Conservation (phyloP, 768 basidiomycete species). For the Tubosaeta brunneosetosa region DNA sequence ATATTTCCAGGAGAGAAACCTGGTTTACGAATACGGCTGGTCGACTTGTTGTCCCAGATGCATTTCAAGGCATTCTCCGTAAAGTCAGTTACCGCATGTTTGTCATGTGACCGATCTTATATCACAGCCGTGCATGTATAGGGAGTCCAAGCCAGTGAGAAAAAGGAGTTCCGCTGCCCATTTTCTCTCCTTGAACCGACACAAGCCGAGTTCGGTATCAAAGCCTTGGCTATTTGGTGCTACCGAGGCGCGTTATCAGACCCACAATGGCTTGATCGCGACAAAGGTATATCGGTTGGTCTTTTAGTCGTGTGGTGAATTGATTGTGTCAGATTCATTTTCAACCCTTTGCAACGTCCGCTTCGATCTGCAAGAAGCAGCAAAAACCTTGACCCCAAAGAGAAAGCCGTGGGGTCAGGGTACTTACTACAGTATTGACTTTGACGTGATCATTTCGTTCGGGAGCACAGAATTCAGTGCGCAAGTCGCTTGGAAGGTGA, state of each 20-base stretch:
- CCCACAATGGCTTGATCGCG: slow-evolving; percentile 10
- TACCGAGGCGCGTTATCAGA: slow-evolving; percentile 10
- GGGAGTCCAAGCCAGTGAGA: slow-evolving; percentile 10
- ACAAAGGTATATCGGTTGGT: not conserved
- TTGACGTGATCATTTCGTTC: slow-evolving; percentile 14
- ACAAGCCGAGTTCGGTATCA: slow-evolving; percentile 2
- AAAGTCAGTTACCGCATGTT: slow-evolving; percentile 1
- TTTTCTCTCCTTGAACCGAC: not conserved
- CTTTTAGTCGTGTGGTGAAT: not conserved
- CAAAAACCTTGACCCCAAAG: not conserved
- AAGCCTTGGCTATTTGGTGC: not conserved
- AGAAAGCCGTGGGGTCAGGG: not conserved
- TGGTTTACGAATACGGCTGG: slow-evolving; percentile 6
- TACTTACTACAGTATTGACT: not conserved
- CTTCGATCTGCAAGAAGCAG: slow-evolving; percentile 6
- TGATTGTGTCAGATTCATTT: slow-evolving; percentile 3
- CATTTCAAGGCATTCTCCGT: slow-evolving; percentile 4
- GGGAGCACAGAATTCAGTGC: slow-evolving; percentile 24
- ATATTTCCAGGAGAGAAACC: slow-evolving; percentile 3
- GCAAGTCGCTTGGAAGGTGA: slow-evolving; percentile 1
- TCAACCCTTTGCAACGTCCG: slow-evolving; percentile 9
- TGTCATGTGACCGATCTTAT: not conserved
- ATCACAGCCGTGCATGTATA: not conserved
- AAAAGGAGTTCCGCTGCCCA: slow-evolving; percentile 12
- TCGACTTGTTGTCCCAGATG: not conserved